Evolutionary conservation across 305 asterid genomes (phyloP).

Genomic region (Fraxinus platypoda): DNA sequence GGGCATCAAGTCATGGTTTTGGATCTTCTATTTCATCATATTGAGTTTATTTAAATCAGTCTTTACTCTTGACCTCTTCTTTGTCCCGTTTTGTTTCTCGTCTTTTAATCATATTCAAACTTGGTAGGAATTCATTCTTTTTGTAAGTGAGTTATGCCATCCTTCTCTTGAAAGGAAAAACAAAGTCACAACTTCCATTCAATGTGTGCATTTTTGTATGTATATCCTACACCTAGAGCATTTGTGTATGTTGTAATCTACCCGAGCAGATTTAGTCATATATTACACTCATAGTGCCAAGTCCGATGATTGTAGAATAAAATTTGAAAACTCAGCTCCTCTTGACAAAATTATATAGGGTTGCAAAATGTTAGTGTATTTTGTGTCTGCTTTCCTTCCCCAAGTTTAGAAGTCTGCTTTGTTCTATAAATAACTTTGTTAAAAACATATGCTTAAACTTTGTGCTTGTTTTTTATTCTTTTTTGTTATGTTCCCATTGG

Average conservation of each 20-base stretch:
- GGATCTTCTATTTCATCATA: background rate
- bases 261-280: background rate
- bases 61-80: background rate
- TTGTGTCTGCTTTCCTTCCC: background rate
- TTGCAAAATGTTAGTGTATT: background rate
- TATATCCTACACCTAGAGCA: background rate
- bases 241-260: background rate
- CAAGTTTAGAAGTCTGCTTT: background rate
- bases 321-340: background rate
- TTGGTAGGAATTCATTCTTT: background rate
- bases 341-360: background rate
- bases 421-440: background rate
- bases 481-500: background rate
- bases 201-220: background rate
- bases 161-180: background rate
- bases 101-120: background rate
- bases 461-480: background rate
- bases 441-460: background rate
- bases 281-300: background rate
- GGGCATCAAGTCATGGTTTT: background rate
- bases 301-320: background rate
- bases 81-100: background rate
- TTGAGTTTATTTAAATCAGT: background rate
- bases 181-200: background rate
- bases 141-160: background rate